Evolutionary conservation across 148 eudicot species (phyloP).

Genomic region (Rhododendron williamsianum): DNA sequence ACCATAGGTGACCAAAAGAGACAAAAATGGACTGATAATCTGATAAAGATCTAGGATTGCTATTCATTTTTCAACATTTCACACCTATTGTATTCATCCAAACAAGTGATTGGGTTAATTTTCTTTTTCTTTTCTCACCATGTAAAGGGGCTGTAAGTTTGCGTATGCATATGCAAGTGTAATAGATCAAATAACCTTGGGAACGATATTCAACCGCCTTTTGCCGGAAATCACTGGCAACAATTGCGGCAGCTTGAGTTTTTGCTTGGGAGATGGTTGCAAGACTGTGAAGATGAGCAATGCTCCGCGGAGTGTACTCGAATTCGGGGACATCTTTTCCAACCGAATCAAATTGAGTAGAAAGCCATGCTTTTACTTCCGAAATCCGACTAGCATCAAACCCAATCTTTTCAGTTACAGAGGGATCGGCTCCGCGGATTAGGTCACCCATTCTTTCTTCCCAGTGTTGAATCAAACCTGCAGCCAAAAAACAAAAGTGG

Average conservation of each 20-base stretch:
- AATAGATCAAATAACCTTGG: slow-evolving; percentile 48
- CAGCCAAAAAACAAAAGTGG: neutral
- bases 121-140: neutral
- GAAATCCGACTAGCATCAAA: slow-evolving; percentile 77
- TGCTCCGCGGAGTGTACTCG: slow-evolving; percentile 81
- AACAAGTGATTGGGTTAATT: neutral
- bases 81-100: neutral
- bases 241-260: slow-evolving; percentile 84
- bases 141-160: neutral
- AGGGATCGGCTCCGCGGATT: slow-evolving; percentile 41
- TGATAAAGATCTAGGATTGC: neutral
- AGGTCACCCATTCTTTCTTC: slow-evolving; percentile 54
- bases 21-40: neutral
- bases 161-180: neutral
- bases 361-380: slow-evolving; percentile 90
- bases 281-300: slow-evolving; percentile 76
- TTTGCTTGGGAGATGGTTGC: slow-evolving; percentile 85
- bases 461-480: slow-evolving; percentile 1
- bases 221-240: slow-evolving; percentile 86
- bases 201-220: slow-evolving; percentile 84
- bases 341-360: slow-evolving; percentile 68
- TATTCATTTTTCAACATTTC: neutral
- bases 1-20: neutral
- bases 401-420: slow-evolving; percentile 42
- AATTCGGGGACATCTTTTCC: slow-evolving; percentile 93